phyloP scores from a whole-genome alignment of 192 early-diverging fungal genomes.

The Backusella psychrophila region DNA sequence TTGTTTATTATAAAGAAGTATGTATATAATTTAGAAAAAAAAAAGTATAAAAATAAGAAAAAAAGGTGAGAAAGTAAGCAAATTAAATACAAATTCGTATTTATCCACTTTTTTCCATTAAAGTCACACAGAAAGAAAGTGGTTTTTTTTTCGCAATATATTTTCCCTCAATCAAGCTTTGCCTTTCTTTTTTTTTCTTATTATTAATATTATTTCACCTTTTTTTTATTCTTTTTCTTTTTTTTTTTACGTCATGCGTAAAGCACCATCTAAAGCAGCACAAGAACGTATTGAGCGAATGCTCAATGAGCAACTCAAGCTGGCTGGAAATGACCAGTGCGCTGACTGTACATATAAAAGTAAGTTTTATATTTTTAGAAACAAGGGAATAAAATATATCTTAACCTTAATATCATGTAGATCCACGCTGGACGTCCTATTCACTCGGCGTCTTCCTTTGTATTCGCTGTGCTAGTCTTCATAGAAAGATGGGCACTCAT shows the following conservation, averaged over 20 bases:
- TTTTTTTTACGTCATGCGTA: slow-evolving; percentile 15
- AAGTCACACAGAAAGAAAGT: neutral
- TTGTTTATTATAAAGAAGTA: neutral
- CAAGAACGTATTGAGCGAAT: slow-evolving; percentile 67
- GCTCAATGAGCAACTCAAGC: slow-evolving; percentile 63
- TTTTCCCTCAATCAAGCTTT: neutral
- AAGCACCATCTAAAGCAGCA: slow-evolving; percentile 20
- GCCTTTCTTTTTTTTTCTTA: neutral
- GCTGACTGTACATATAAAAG: slow-evolving; percentile 76
- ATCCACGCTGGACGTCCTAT: slow-evolving; percentile 87
- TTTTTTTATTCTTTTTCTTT: neutral
- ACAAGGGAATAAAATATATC: too few species aligned
- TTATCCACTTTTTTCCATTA: neutral
- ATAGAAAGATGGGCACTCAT: slow-evolving; percentile 84
- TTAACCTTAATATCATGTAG: slow-evolving; percentile 36
- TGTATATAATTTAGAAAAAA: neutral
- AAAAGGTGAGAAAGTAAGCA: slow-evolving; percentile 5
- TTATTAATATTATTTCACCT: too few species aligned
- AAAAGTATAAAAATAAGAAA: neutral
- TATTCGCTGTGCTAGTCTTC: slow-evolving; percentile 84
- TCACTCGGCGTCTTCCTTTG: slow-evolving; percentile 93
- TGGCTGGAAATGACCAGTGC: slow-evolving; percentile 69
- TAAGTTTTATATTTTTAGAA: slow-evolving; percentile 28
- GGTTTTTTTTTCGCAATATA: neutral
- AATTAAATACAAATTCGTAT: neutral